Base-by-base conservation (phyloP, 306 rosid species). In the Boehmeria nivea region DNA sequence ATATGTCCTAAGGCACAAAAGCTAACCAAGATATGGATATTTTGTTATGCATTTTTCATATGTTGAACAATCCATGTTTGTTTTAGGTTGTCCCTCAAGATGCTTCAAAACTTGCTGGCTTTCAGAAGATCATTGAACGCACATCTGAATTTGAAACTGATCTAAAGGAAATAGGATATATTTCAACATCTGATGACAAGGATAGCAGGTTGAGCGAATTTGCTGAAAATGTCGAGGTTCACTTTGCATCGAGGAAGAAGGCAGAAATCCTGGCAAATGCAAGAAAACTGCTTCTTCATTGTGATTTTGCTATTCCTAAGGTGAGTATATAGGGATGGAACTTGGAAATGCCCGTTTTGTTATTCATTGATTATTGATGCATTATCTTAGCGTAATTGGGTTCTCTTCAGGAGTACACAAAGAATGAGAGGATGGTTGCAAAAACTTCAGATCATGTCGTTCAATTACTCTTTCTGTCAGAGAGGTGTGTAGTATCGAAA, bases 191-290 rank as follows among this genome's bases (percentile, higher is more conserved):
- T 33, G 89, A 78, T 69, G 80, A 73, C 46, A 78, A 61, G 38
- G 95, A 78, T 62, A 77, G 76, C 54, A 82, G 77, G 67, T 67
- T 91, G 73, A 84, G 89, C 61, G 79, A 66, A 60, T 91, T 70
- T 46, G 81, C 95, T 66, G 95, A 84, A 66, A 87, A 91, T 58
- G 98, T 91, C 6, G 96, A 91, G 82, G 98, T 91, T 87, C 96
- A 91, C 76, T 91, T 91, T 67, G 98, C 98, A 50, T 74, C 76
- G 61, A 81, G 79, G 78, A 91, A 84, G 76, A 91, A 83, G 75
- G 75, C 72, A 18, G 98, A 91, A 66, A 91, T 87, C 50, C 75
- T 91, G 76, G 87, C 82, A 22, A 84, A 81, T 70, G 87, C 98
- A 72, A 80, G 98, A 67, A 84, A 80, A 69, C 46, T 82, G 46